Evolutionary conservation across 208 protist genomes (phyloP).

Genomic region (Lotmaria passim): DNA sequence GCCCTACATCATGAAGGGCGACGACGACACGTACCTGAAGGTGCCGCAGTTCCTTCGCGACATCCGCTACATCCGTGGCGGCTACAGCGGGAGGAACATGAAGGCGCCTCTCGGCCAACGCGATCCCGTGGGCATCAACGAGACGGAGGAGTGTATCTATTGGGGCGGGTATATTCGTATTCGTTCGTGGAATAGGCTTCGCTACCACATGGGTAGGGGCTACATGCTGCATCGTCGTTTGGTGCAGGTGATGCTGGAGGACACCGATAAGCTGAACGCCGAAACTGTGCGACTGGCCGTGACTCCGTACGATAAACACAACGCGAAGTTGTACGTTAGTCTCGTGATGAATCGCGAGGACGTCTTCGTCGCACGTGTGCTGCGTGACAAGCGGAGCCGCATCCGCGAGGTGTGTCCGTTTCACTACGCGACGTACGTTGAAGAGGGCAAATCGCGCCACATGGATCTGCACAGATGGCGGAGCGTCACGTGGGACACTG

Average conservation of each 20-base stretch:
- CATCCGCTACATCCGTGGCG: too few species aligned
- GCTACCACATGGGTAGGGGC: background rate
- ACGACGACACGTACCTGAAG: too few species aligned
- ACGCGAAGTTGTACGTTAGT: background rate
- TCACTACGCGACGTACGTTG: background rate
- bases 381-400: background rate
- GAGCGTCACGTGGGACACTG: conserved; percentile 11
- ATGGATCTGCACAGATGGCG: background rate
- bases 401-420: background rate
- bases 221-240: conserved; percentile 5
- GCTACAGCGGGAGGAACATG: background rate
- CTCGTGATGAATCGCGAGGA: conserved; percentile 3
- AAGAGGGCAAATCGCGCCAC: conserved; percentile 2
- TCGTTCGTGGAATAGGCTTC: background rate
- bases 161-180: background rate
- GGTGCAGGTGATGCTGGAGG: background rate
- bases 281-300: background rate
- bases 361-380: conserved; percentile 2
- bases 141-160: conserved; percentile 13
- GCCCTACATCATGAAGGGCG: too few species aligned
- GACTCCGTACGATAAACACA: background rate
- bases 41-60: too few species aligned
- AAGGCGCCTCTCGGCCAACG: background rate
- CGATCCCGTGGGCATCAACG: background rate
- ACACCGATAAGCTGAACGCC: background rate